A percentile compares a stretch with the other conserved stretches of the same genome.
Conservation (phyloP, 2,329 filamentous ascomycete genomes). For the Teratosphaeria viscida region DNA sequence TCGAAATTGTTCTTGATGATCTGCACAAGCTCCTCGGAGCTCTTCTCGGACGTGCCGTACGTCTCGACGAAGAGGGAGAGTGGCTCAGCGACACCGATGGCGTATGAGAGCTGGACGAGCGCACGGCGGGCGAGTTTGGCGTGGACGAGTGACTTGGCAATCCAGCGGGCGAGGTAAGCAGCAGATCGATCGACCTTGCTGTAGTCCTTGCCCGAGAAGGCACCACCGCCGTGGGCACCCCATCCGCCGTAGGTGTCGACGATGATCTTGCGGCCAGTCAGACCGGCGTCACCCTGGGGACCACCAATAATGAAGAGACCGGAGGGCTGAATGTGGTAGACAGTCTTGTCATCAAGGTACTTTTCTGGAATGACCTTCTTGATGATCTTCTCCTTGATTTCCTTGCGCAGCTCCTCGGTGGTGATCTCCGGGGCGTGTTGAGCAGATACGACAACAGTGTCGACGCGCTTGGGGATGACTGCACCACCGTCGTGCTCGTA, state of each 20-base stretch:
- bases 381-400: conserved; percentile 96
- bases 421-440: conserved; percentile 84
- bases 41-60: conserved; percentile 87
- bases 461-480: conserved; percentile 81
- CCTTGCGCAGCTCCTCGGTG: conserved; percentile 85
- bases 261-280: conserved; percentile 98
- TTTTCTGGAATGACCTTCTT: conserved; percentile 85
- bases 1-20: conserved; percentile 97
- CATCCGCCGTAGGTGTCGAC: conserved; percentile 99
- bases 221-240: conserved; percentile 99
- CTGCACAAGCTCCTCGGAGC: conserved; percentile 83
- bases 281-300: conserved; percentile 95
- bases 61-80: conserved; percentile 96
- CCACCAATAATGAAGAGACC: conserved; percentile 98
- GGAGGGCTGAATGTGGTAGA: conserved; percentile 98
- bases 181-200: conserved; percentile 99
- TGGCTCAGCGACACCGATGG: conserved; percentile 96
- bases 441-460: conserved; percentile 93
- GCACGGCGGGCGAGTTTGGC: conserved; percentile 83
- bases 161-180: conserved; percentile 95
- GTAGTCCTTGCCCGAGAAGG: conserved; percentile 99
- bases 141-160: conserved; percentile 92
- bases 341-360: conserved; percentile 83
- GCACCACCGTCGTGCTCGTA: conserved; percentile 95
- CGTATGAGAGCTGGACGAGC: conserved; percentile 97